Conservation (phyloP, 2,329 filamentous ascomycete species). For the Aspergillus terreus region DNA sequence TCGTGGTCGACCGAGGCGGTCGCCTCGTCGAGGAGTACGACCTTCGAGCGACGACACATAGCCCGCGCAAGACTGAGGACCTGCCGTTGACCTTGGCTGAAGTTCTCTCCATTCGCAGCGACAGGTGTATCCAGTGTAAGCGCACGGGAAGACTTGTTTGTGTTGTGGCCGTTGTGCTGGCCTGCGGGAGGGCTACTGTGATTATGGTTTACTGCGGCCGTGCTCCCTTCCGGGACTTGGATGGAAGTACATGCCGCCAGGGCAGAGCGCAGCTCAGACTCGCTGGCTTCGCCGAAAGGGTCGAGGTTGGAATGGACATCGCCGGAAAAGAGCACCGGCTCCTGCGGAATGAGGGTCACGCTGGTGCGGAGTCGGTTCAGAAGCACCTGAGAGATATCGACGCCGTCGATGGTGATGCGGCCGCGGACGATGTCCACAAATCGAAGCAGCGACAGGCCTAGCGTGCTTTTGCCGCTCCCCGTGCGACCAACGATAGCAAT, state of each 20-base stretch:
- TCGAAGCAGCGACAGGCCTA: slow-evolving; percentile 54
- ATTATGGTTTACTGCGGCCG: slow-evolving; percentile 10
- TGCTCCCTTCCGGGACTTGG: slow-evolving; percentile 22
- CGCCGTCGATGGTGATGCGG: slow-evolving; percentile 53
- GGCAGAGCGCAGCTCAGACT: slow-evolving; percentile 39
- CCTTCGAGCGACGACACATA: slow-evolving; percentile 56
- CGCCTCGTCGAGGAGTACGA: slow-evolving; percentile 60
- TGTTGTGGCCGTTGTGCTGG: slow-evolving; percentile 3
- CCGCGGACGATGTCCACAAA: slow-evolving; percentile 51
- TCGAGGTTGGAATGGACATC: slow-evolving; percentile 58
- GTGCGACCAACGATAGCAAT: slow-evolving; percentile 27
- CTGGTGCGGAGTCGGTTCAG: slow-evolving; percentile 51
- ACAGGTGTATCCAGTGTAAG: slow-evolving; percentile 50
- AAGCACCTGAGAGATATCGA: slow-evolving; percentile 53
- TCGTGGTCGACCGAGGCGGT: slow-evolving; percentile 60
- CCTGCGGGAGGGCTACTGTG: background rate
- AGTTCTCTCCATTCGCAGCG: slow-evolving; percentile 49
- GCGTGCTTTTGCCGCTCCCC: slow-evolving; percentile 32
- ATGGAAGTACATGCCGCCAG: slow-evolving; percentile 32
- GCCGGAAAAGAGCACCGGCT: slow-evolving; percentile 58
- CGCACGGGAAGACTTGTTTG: background rate
- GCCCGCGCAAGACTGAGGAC: slow-evolving; percentile 60
- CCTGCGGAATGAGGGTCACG: slow-evolving; percentile 58
- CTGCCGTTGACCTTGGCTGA: slow-evolving; percentile 57
- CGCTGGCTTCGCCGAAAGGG: slow-evolving; percentile 52